Evolutionary conservation across 1,284 basidiomycete genomes (phyloP), one percentile per base, ranked within the genome.

Genomic region (Athelia psychrophila): DNA sequence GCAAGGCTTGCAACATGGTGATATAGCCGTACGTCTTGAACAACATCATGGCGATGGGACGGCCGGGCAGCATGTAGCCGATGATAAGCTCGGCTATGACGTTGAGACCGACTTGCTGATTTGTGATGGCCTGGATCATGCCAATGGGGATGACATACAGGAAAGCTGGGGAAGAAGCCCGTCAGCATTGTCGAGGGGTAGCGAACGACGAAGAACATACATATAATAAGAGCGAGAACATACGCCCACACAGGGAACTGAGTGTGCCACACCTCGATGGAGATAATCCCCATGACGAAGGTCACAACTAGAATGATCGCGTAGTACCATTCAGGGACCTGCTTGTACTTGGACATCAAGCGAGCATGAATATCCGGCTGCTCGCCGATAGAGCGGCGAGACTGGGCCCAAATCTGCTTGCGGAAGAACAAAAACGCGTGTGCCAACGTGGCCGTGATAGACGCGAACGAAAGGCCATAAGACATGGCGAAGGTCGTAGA

Each of bases 341-440:
- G 83, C 2, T 70, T 74, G 68, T 96, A 96, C 51, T 77, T 77
- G 12, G 83, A 69, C 92, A 95, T 95, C 25, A 95, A 73, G n/a
- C 82, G 75, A 18, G 83, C 83, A 66, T 96, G 93, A 49, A 96
- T 85, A 71, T 96, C 93, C 8, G 91, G 88, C 58, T 90, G 84
- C 61, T 93, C 90, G 47, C 78, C 64, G 61, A 87, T 75, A 12
- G 83, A 78, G 30, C 80, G 76, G 23, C 90, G 72, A 0, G 84
- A 76, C 55, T 84, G 81, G 10, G 73, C 70, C 77, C 83, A 84
- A 53, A 95, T 88, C 59, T 86, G 80, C 61, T 86, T 86, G 56
- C 91, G 87, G 76, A 91, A 89, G 69, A 88, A 88, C n/a, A 95
- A 75, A 55, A 81, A 75, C 0, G 90, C 87, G 67, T 95, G 92